Conservation (phyloP, 2,329 filamentous ascomycete genomes). For the Anthostomella pinea region DNA sequence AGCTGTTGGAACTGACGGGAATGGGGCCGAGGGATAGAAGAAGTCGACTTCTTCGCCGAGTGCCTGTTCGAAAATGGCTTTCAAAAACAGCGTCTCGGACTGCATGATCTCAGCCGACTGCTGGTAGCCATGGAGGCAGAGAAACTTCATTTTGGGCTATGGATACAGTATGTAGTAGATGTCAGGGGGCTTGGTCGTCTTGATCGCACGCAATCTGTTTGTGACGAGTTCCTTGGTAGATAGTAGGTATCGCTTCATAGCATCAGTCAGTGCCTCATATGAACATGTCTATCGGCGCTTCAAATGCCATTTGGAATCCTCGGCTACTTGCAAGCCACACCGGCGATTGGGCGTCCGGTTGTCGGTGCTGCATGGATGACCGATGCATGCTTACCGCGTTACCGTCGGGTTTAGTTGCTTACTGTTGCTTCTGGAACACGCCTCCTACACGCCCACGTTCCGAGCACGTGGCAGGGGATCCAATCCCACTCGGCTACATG, state of each 20-base stretch:
- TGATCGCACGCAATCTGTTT: background rate
- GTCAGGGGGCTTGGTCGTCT: background rate
- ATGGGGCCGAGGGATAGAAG: slow-evolving; percentile 8
- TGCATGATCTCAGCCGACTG: slow-evolving; percentile 16
- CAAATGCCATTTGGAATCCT: background rate
- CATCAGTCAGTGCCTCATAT: too few relatives aligned
- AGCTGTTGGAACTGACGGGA: slow-evolving; percentile 7
- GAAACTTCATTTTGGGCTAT: slow-evolving; percentile 11
- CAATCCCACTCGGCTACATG: background rate
- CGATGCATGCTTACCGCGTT: background rate
- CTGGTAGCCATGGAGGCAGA: slow-evolving; percentile 15
- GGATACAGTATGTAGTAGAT: background rate
- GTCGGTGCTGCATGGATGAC: background rate
- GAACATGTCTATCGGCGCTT: background rate
- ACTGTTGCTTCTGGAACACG: too few relatives aligned
- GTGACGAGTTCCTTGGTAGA: too few relatives aligned
- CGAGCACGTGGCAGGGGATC: background rate
- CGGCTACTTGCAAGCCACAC: background rate
- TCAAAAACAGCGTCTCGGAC: slow-evolving; percentile 11
- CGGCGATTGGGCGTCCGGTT: background rate
- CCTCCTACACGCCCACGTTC: background rate
- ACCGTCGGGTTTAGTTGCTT: background rate
- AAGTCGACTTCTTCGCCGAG: slow-evolving; percentile 7
- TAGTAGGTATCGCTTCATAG: too few relatives aligned
- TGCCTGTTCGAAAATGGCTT: slow-evolving; percentile 7